phyloP scores from a whole-genome alignment of 345 rosid genomes.

The Luvunga scandens region DNA sequence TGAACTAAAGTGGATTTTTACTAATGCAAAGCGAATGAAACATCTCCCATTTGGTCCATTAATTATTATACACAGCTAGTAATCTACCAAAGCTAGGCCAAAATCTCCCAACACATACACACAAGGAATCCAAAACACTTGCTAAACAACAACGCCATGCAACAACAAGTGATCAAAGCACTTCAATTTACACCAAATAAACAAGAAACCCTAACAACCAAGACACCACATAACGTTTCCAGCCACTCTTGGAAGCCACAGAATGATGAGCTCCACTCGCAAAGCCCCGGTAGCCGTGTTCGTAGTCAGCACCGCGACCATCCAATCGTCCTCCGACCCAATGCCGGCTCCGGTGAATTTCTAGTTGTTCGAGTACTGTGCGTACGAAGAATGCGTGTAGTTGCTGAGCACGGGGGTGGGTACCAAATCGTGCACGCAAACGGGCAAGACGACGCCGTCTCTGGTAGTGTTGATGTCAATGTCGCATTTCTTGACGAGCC shows the following conservation, averaged over 20 bases:
- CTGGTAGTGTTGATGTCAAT: constrained; percentile 47
- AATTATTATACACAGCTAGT: background rate
- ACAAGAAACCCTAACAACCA: constrained; percentile 15
- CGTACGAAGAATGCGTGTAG: constrained; percentile 54
- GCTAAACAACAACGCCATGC: too few relatives aligned
- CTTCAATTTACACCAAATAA: constrained; percentile 15
- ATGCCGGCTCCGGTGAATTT: constrained; percentile 57
- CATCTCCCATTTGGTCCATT: background rate
- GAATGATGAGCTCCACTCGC: constrained; percentile 23
- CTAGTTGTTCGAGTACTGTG: constrained; percentile 56
- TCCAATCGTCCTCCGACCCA: constrained; percentile 76
- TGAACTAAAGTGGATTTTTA: too few relatives aligned
- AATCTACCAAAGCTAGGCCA: too few relatives aligned
- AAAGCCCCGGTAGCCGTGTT: constrained; percentile 46
- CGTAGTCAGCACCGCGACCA: constrained; percentile 57
- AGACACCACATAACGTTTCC: background rate
- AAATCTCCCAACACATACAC: background rate
- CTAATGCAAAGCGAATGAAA: background rate
- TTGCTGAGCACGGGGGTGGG: constrained; percentile 67
- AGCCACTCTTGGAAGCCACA: constrained; percentile 11
- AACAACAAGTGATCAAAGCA: background rate
- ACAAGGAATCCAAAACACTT: background rate
- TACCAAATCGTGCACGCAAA: constrained; percentile 54
- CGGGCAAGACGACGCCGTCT: constrained; percentile 60
- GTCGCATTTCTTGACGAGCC: constrained; percentile 50